phyloP scores from a whole-genome alignment of 163 green algal genomes.

The Coccomyxa subellipsoidea region DNA sequence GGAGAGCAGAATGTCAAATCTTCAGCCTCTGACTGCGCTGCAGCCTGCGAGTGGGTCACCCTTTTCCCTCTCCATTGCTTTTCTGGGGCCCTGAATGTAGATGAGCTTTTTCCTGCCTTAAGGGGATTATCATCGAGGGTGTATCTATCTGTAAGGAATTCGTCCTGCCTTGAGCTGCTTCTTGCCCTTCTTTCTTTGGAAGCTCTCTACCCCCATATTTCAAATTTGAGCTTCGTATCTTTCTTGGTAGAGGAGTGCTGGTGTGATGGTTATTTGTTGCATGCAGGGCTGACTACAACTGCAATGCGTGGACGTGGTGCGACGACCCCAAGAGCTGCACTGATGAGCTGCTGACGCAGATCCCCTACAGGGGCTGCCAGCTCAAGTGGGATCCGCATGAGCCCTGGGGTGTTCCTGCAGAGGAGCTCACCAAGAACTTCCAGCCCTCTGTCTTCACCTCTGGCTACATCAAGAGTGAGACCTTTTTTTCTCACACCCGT shows the following conservation, averaged over 20 bases:
- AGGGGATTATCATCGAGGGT: too few species aligned
- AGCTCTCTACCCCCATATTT: too few species aligned
- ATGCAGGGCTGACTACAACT: not conserved
- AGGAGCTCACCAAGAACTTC: not conserved
- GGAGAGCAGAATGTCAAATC: not conserved
- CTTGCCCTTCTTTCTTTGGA: too few species aligned
- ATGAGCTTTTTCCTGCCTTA: too few species aligned
- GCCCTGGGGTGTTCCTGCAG: constrained; percentile 10
- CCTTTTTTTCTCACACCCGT: not conserved
- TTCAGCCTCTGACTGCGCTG: not conserved
- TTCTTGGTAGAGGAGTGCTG: too few species aligned
- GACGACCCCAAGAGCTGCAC: not conserved
- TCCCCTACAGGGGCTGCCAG: constrained; percentile 14
- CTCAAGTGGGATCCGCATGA: constrained; percentile 14
- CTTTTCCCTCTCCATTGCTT: not conserved
- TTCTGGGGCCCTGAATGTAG: not conserved
- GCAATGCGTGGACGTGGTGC: constrained; percentile 21
- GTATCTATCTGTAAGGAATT: too few species aligned
- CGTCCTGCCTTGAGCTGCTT: too few species aligned
- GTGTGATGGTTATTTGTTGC: not conserved
- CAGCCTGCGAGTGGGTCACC: not conserved
- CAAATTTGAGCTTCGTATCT: too few species aligned
- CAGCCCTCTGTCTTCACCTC: constrained; percentile 1
- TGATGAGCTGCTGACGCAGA: not conserved
- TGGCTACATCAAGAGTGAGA: constrained; percentile 13